phyloP scores from a whole-genome alignment of 768 basidiomycete species.

The Pholiota conissans region DNA sequence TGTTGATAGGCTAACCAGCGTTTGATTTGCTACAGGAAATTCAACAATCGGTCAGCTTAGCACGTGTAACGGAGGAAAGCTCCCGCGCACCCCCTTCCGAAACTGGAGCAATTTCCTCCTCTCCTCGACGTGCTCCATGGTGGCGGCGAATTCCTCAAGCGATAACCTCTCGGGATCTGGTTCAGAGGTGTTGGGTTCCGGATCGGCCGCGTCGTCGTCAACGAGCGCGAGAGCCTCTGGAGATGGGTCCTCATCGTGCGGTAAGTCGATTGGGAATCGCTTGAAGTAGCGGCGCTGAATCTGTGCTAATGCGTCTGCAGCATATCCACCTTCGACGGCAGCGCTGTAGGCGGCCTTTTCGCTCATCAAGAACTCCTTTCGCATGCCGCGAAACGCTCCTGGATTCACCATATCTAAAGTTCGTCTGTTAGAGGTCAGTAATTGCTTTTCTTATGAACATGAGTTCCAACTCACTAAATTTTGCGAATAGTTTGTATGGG shows the following conservation, averaged over 20 bases:
- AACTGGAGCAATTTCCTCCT: neutral
- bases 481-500: too few relatives aligned
- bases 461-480: too few relatives aligned
- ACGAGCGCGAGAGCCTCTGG: neutral
- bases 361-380: neutral
- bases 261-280: constrained; percentile 5
- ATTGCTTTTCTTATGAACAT: too few relatives aligned
- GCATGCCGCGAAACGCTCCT: neutral
- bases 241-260: neutral
- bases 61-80: neutral
- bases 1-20: constrained; percentile 15
- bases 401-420: neutral
- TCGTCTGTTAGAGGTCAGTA: too few relatives aligned
- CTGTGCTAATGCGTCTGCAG: neutral
- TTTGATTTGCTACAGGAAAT: constrained; percentile 20
- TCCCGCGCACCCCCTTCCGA: neutral
- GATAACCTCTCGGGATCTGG: neutral
- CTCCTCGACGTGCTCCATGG: neutral
- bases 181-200: neutral
- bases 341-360: neutral
- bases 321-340: neutral
- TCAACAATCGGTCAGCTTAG: neutral
- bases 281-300: constrained; percentile 8
- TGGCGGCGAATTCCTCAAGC: neutral
- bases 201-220: constrained; percentile 1